Evolutionary conservation across 495 filamentous ascomycete genomes (phyloP).

Genomic region (Aspergillus haitiensis): DNA sequence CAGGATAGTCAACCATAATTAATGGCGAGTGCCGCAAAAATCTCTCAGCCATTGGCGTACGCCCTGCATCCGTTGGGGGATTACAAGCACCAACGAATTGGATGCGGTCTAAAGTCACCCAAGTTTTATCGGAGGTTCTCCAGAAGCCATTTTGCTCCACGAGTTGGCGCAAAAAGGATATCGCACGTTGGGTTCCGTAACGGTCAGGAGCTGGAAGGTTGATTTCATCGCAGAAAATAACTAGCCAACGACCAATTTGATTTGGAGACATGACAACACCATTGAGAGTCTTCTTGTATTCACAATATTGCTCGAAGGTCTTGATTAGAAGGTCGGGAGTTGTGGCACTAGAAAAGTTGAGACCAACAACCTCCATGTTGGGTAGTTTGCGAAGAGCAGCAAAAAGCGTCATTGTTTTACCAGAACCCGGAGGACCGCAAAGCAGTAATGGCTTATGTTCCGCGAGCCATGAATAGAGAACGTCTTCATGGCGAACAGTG

Average conservation of each 20-base stretch:
- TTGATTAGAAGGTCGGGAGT: constrained; percentile 97
- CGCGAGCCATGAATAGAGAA: constrained; percentile 97
- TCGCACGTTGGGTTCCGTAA: constrained; percentile 95
- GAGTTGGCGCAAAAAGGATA: constrained; percentile 93
- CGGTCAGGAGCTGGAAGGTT: constrained; percentile 98
- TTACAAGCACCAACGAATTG: constrained; percentile 99
- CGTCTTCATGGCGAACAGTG: constrained; percentile 95
- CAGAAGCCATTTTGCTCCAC: constrained; percentile 99
- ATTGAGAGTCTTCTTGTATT: constrained; percentile 97
- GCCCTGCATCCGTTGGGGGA: constrained; percentile 96
- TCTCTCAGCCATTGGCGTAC: constrained; percentile 87
- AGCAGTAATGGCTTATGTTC: constrained; percentile 96
- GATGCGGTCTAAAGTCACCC: constrained; percentile 96
- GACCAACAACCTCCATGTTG: constrained; percentile 97
- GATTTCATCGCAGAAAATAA: constrained; percentile 99
- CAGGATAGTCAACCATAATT: constrained; percentile 99
- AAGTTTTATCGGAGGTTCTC: constrained; percentile 94
- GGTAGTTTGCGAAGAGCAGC: constrained; percentile 93
- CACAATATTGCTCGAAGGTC: constrained; percentile 99
- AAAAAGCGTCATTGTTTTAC: constrained; percentile 99
- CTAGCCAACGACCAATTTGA: constrained; percentile 96
- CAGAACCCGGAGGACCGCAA: constrained; percentile 95
- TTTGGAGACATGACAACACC: constrained; percentile 93
- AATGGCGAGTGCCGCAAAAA: constrained; percentile 95
- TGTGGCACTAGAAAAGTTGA: constrained; percentile 98